Evolutionary conservation across 108 stramenopile species (phyloP).

Genomic region (Cylindrotheca fusiformis): DNA sequence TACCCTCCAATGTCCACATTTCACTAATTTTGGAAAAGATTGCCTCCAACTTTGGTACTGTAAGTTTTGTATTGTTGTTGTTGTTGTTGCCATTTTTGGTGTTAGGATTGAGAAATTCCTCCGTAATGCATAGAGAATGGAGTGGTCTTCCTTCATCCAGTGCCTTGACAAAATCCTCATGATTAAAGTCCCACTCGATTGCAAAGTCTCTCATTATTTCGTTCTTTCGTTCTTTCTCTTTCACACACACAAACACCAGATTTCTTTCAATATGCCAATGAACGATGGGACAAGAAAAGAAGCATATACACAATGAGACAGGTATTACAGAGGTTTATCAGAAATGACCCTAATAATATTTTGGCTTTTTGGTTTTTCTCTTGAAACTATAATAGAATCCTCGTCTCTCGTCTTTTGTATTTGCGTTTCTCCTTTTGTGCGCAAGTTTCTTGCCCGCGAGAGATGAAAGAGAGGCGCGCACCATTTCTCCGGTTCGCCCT

Average conservation of each 20-base stretch:
- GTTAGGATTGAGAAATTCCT: not conserved
- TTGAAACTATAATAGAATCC: too few species aligned
- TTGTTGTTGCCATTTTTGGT: too few species aligned
- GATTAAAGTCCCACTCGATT: not conserved
- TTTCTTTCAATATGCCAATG: not conserved
- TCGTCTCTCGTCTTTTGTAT: too few species aligned
- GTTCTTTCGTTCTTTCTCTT: not conserved
- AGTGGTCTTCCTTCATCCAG: not conserved
- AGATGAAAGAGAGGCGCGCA: too few species aligned
- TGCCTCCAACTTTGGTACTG: not conserved
- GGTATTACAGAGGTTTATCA: not conserved
- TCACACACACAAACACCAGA: too few species aligned
- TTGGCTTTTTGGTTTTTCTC: not conserved
- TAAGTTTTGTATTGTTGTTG: not conserved
- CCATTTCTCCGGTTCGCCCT: too few species aligned
- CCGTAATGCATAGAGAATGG: not conserved
- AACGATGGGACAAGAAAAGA: not conserved
- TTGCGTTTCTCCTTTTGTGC: too few species aligned
- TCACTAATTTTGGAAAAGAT: not conserved
- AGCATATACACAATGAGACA: not conserved
- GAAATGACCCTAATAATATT: not conserved
- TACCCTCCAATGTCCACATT: not conserved
- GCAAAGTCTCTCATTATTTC: not conserved
- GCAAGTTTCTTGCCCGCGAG: too few species aligned
- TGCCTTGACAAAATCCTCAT: not conserved